A percentile compares a stretch with the other conserved stretches of the same genome.
Evolutionary conservation across 345 rosid genomes (phyloP).

Genomic region (Noccaea caerulescens): DNA sequence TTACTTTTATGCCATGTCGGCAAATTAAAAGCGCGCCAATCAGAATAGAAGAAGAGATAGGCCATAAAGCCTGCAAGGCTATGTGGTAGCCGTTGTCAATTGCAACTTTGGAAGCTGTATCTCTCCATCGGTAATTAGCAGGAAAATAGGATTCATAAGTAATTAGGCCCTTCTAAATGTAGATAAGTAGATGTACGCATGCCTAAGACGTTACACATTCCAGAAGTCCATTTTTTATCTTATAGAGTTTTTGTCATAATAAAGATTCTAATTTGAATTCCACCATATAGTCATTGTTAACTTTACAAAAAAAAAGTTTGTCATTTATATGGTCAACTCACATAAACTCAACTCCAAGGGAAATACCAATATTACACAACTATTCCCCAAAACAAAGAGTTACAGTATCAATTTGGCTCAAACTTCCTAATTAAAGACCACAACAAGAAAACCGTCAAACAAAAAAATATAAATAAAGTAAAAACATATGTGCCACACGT

Average conservation of each 20-base stretch:
- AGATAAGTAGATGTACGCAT: slow-evolving; percentile 11
- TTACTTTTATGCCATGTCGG: slow-evolving; percentile 13
- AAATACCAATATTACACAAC: too few species aligned
- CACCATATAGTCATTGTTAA: too few species aligned
- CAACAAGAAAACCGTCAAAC: neutral
- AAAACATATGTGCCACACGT: neutral
- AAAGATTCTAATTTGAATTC: neutral
- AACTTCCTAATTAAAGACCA: neutral
- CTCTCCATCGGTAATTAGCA: slow-evolving; percentile 12
- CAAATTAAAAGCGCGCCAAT: slow-evolving; percentile 26
- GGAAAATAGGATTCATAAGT: neutral
- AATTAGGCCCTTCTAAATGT: neutral
- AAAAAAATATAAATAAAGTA: neutral
- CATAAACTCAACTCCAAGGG: too few species aligned
- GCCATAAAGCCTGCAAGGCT: neutral
- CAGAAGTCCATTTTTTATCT: too few species aligned
- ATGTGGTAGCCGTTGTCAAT: slow-evolving; percentile 5
- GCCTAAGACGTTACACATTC: neutral
- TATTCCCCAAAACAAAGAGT: too few species aligned
- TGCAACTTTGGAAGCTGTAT: neutral
- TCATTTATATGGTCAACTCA: too few species aligned
- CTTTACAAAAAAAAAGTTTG: too few species aligned
- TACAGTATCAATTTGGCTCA: neutral
- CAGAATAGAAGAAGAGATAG: neutral
- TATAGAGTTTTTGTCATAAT: too few species aligned